A percentile compares a stretch with the other conserved stretches of the same genome.
phyloP scores from a whole-genome alignment of 495 filamentous ascomycete genomes.

The Aspergillus ostianus region DNA sequence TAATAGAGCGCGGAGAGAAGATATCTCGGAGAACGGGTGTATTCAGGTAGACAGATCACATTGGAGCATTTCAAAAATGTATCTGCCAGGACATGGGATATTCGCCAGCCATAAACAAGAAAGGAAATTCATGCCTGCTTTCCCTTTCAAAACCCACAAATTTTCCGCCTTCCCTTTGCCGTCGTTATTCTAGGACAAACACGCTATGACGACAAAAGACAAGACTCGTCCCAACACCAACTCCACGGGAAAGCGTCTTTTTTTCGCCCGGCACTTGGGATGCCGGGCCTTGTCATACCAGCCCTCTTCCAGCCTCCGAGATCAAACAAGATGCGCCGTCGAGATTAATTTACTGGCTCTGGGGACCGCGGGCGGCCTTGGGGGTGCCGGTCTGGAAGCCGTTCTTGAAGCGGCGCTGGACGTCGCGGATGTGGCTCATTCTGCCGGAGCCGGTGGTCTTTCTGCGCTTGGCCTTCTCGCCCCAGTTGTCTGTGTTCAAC shows the following conservation, averaged over 20 bases:
- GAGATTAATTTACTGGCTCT: conserved; percentile 42
- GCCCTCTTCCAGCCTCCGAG: conserved; percentile 44
- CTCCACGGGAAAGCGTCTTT: conserved; percentile 41
- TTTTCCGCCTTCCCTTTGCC: conserved; percentile 28
- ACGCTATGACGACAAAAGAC: conserved; percentile 31
- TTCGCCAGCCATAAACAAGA: conserved; percentile 46
- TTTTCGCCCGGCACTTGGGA: conserved; percentile 42
- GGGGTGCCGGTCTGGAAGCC: conserved; percentile 89
- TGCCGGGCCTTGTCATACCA: conserved; percentile 47
- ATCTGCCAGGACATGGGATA: conserved; percentile 46
- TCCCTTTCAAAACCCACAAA: conserved; percentile 25
- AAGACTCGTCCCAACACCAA: conserved; percentile 40
- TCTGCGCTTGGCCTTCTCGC: conserved; percentile 99
- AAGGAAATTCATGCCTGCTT: conserved; percentile 48
- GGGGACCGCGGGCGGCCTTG: conserved; percentile 76
- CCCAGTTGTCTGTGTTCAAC: conserved; percentile 82
- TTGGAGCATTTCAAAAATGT: conserved; percentile 43
- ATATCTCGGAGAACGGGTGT: conserved; percentile 11
- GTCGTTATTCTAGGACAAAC: conserved; percentile 27
- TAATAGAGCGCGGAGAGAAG: conserved; percentile 1
- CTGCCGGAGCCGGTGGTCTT: conserved; percentile 97
- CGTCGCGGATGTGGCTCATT: conserved; percentile 85
- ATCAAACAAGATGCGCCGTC: conserved; percentile 47
- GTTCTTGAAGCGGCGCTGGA: conserved; percentile 90
- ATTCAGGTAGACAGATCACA: conserved; percentile 31